phyloP scores from a whole-genome alignment of 768 basidiomycete genomes.

The Panaeolus cyanescens region DNA sequence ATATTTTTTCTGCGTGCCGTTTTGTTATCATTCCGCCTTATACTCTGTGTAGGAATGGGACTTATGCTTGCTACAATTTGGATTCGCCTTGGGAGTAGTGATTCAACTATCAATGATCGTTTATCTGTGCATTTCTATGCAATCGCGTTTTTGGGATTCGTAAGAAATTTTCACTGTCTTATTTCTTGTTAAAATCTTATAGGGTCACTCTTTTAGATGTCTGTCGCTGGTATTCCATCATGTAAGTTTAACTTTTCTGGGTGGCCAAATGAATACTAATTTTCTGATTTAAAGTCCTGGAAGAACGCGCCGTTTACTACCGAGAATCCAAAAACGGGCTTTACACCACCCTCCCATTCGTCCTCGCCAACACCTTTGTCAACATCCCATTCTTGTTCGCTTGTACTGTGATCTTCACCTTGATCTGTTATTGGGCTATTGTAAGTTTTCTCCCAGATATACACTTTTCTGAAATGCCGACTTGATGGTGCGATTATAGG shows the following conservation, averaged over 20 bases:
- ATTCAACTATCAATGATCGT: slow-evolving; percentile 46
- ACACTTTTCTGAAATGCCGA: no score
- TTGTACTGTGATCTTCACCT: slow-evolving; percentile 46
- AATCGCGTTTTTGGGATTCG: slow-evolving; percentile 54
- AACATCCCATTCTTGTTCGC: slow-evolving; percentile 55
- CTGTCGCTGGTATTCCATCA: slow-evolving; percentile 59
- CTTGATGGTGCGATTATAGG: no score
- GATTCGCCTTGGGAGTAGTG: slow-evolving; percentile 40
- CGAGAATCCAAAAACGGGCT: slow-evolving; percentile 61
- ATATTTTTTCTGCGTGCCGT: slow-evolving; percentile 9
- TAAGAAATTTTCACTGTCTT: slow-evolving; percentile 19
- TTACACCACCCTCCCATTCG: slow-evolving; percentile 53
- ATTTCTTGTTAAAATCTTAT: not conserved
- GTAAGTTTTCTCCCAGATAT: slow-evolving; percentile 25
- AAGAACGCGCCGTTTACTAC: slow-evolving; percentile 58
- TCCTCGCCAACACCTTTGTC: slow-evolving; percentile 54
- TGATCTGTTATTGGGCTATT: slow-evolving; percentile 55
- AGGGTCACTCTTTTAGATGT: slow-evolving; percentile 37
- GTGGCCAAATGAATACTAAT: not conserved
- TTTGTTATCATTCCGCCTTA: not conserved
- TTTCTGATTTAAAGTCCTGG: slow-evolving; percentile 40
- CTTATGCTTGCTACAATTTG: slow-evolving; percentile 52
- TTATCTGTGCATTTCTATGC: slow-evolving; percentile 57
- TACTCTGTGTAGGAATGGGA: slow-evolving; percentile 36
- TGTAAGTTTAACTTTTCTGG: slow-evolving; percentile 28